phyloP scores from a whole-genome alignment of 371 early-diverging fungal species.

The Batrachochytrium dendrobatidis region DNA sequence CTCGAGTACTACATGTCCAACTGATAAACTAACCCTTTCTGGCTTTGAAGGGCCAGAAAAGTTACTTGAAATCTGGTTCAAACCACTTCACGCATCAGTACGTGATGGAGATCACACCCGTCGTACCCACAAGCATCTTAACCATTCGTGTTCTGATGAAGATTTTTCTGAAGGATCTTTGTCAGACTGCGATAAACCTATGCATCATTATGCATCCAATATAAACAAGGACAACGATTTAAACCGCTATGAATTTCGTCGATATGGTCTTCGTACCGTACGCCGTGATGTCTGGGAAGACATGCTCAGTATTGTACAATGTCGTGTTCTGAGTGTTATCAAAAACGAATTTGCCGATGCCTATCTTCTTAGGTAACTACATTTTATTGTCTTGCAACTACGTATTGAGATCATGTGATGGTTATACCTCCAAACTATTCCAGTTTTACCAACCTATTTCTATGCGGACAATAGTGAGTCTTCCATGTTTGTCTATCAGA shows the following conservation, averaged over 20 bases:
- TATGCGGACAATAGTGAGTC: slow-evolving; percentile 61
- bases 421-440: not conserved
- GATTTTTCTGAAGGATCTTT: slow-evolving; percentile 6
- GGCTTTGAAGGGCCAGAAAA: slow-evolving; percentile 89
- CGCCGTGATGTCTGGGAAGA: slow-evolving; percentile 73
- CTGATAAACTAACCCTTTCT: slow-evolving; percentile 32
- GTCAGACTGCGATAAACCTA: slow-evolving; percentile 27
- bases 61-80: slow-evolving; percentile 92
- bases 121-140: not conserved
- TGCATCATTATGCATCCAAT: slow-evolving; percentile 23
- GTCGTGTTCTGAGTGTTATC: slow-evolving; percentile 79
- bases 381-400: not conserved
- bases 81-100: slow-evolving; percentile 19
- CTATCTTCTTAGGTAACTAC: slow-evolving; percentile 71
- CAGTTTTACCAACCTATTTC: not conserved
- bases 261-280: slow-evolving; percentile 66
- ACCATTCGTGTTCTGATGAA: not conserved
- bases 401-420: not conserved
- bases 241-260: slow-evolving; percentile 16
- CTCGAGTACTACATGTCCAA: no score
- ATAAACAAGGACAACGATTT: slow-evolving; percentile 13
- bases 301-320: slow-evolving; percentile 86
- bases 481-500: slow-evolving; percentile 92
- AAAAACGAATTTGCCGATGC: slow-evolving; percentile 74
- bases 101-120: not conserved